Conservation (phyloP, 2,329 filamentous ascomycete genomes). For the Microsporum canis region DNA sequence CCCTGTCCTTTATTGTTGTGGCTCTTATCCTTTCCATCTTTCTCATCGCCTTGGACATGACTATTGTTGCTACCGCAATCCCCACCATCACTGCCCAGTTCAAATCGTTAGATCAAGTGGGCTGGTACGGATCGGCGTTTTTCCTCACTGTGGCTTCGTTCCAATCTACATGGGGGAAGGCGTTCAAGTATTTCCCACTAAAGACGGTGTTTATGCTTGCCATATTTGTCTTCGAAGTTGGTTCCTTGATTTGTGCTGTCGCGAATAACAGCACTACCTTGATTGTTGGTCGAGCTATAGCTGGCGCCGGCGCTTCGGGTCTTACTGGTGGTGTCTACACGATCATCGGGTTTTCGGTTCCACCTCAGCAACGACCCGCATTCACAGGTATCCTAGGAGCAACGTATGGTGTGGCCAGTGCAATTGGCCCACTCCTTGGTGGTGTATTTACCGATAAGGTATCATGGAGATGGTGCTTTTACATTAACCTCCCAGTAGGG, state of each 20-base stretch:
- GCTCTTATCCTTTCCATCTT: constrained; percentile 12
- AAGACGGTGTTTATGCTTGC: constrained; percentile 25
- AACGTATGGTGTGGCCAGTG: constrained; percentile 14
- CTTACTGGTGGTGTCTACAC: constrained; percentile 30
- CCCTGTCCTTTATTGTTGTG: constrained; percentile 10
- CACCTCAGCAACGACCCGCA: constrained; percentile 10
- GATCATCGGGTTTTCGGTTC: constrained; percentile 12
- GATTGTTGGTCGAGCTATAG: constrained; percentile 34
- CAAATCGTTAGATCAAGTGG: constrained; percentile 25
- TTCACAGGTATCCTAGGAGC: constrained; percentile 14
- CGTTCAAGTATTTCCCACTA: constrained; percentile 32
- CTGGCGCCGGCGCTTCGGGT: constrained; percentile 30
- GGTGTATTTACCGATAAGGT: constrained; percentile 15
- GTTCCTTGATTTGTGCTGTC: constrained; percentile 19
- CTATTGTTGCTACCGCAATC: constrained; percentile 27
- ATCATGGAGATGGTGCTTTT: constrained; percentile 22
- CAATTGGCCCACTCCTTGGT: constrained; percentile 14
- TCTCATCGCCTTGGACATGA: constrained; percentile 14
- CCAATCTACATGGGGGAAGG: constrained; percentile 28
- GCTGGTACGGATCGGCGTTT: constrained; percentile 29
- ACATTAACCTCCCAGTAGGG: constrained; percentile 25
- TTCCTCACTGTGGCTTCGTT: constrained; percentile 22
- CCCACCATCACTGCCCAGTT: constrained; percentile 28
- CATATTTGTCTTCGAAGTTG: constrained; percentile 22
- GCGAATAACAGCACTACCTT: constrained; percentile 29